Conservation (phyloP, 805 yeast genomes). For the Candida odintsovae region DNA sequence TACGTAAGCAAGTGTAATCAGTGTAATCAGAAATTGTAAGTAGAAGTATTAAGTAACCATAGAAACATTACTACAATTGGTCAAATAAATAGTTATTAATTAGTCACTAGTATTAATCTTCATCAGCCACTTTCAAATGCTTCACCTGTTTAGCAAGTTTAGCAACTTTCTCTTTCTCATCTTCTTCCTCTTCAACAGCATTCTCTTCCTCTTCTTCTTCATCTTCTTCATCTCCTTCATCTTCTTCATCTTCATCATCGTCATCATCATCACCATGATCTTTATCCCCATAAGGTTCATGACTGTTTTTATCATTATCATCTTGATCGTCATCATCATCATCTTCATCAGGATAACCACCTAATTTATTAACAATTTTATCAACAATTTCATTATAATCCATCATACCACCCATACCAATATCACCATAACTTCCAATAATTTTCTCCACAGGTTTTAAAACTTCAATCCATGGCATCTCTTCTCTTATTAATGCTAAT, state of each 20-base stretch:
- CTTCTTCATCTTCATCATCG: constrained; percentile 10
- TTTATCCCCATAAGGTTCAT: constrained; percentile 37
- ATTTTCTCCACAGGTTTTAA: constrained; percentile 93
- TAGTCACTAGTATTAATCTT: no score
- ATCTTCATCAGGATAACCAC: constrained; percentile 53
- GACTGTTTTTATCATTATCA: constrained; percentile 42
- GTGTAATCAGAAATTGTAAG: no score
- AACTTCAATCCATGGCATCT: constrained; percentile 94
- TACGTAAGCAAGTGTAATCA: no score
- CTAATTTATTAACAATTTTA: constrained; percentile 66
- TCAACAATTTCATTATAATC: constrained; percentile 95
- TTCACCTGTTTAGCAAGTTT: background rate
- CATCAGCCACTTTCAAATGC: background rate
- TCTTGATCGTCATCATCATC: constrained; percentile 42
- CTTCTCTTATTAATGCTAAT: constrained; percentile 67
- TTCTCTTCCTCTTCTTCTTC: constrained; percentile 11
- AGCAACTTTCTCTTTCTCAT: background rate
- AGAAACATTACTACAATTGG: no score
- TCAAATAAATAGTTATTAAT: background rate
- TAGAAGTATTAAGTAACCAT: no score
- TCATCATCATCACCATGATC: constrained; percentile 25
- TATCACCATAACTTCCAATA: constrained; percentile 88
- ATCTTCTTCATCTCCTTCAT: constrained; percentile 10
- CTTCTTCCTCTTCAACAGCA: constrained; percentile 24
- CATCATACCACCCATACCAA: constrained; percentile 99